Percentiles rank a stretch among this genome's conserved stretches.
Conservation (phyloP, 306 rosid species). For the Castanea crenata region DNA sequence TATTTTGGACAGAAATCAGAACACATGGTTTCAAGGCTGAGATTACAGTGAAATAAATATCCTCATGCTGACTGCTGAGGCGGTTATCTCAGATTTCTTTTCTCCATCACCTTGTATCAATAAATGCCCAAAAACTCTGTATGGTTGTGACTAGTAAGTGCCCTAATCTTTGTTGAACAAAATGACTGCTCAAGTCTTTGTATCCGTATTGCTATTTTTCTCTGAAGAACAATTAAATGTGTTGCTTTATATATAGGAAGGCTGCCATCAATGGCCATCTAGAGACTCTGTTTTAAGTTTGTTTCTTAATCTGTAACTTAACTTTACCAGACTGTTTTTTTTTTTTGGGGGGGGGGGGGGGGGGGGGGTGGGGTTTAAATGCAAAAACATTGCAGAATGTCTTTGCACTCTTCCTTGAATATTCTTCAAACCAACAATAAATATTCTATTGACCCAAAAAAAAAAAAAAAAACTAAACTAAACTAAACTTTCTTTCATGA, state of each 20-base stretch:
- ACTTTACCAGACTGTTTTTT: not conserved
- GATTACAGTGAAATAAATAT: conserved; percentile 32
- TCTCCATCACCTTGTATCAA: not conserved
- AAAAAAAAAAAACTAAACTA: too few relatives aligned
- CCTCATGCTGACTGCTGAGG: not conserved
- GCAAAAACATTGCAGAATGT: too few relatives aligned
- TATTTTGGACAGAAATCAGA: conserved; percentile 54
- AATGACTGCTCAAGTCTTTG: not conserved
- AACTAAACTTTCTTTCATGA: too few relatives aligned
- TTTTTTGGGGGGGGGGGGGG: too few relatives aligned
- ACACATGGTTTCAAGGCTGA: conserved; percentile 70
- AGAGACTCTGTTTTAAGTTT: not conserved
- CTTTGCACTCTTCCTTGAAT: too few relatives aligned
- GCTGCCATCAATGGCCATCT: not conserved
- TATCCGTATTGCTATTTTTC: not conserved
- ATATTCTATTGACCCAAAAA: too few relatives aligned
- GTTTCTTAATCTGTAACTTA: not conserved
- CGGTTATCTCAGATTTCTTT: conserved; percentile 15
- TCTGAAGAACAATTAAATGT: not conserved
- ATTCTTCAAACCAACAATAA: too few relatives aligned
- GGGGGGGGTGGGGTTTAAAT: too few relatives aligned
- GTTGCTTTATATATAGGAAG: not conserved
- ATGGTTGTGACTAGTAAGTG: not conserved
- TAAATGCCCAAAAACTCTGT: not conserved
- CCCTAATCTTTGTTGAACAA: not conserved